Evolutionary conservation across 192 early-diverging fungal species (phyloP).

Genomic region (Kappamyces sp.): DNA sequence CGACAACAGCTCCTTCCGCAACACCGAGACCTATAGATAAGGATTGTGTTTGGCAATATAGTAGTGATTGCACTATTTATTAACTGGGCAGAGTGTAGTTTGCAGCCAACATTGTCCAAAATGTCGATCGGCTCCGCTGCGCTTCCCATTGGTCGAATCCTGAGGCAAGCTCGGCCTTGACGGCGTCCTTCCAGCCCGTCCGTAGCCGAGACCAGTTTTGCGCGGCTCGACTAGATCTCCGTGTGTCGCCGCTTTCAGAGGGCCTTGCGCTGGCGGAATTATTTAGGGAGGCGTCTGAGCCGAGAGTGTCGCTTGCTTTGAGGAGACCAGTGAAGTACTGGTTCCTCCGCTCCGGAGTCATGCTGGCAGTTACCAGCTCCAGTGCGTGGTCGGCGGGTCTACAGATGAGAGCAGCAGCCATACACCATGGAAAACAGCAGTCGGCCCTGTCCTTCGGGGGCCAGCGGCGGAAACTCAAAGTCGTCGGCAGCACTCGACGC

Average conservation of each 20-base stretch:
- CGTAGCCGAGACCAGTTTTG: slow-evolving; percentile 6
- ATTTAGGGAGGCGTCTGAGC: too few species aligned
- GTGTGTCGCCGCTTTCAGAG: not conserved
- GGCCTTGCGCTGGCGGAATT: not conserved
- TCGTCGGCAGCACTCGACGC: not conserved
- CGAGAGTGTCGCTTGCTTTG: too few species aligned
- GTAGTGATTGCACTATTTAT: slow-evolving; percentile 1
- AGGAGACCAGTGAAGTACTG: not conserved
- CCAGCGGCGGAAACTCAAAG: slow-evolving; percentile 6
- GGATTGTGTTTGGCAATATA: not conserved
- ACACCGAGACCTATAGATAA: slow-evolving; percentile 55
- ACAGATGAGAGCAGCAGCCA: not conserved
- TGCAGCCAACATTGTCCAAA: not conserved
- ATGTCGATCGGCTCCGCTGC: not conserved
- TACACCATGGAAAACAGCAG: slow-evolving; percentile 18
- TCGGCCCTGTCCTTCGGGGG: slow-evolving; percentile 11
- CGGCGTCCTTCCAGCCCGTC: slow-evolving; percentile 10
- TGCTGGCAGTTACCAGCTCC: not conserved
- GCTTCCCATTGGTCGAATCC: slow-evolving; percentile 12
- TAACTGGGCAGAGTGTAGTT: not conserved
- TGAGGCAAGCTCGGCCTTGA: not conserved
- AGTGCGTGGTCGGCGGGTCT: slow-evolving; percentile 13
- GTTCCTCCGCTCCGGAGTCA: not conserved
- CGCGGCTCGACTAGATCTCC: not conserved
- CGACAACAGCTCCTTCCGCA: slow-evolving; percentile 81